Evolutionary conservation across 2,329 filamentous ascomycete genomes (phyloP).

Genomic region (Monosporascus ibericus): DNA sequence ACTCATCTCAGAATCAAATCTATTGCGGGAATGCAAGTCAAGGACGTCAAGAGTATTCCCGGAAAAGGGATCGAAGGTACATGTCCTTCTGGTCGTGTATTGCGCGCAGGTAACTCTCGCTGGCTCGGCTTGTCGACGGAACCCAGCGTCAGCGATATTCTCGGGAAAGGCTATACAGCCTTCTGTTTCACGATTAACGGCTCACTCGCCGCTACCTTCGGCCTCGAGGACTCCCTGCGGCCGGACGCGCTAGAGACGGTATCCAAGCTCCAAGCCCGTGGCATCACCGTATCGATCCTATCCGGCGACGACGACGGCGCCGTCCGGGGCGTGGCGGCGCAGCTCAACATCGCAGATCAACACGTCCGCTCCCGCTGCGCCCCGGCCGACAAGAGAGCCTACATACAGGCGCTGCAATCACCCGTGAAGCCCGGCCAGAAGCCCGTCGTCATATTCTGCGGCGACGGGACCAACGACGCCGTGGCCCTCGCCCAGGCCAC

Average conservation of each 20-base stretch:
- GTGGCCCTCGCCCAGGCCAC: slow-evolving; percentile 64
- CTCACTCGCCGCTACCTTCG: slow-evolving; percentile 33
- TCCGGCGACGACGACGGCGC: slow-evolving; percentile 49
- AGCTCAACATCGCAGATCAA: slow-evolving; percentile 32
- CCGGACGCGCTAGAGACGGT: slow-evolving; percentile 33
- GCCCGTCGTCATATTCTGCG: slow-evolving; percentile 58
- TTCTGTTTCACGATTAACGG: slow-evolving; percentile 41
- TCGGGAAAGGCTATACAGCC: slow-evolving; percentile 32
- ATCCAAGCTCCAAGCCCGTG: slow-evolving; percentile 27
- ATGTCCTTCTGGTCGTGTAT: slow-evolving; percentile 7
- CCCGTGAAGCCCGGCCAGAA: slow-evolving; percentile 1
- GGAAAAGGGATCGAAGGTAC: slow-evolving; percentile 41
- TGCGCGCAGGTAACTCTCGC: slow-evolving; percentile 44
- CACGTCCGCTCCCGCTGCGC: slow-evolving; percentile 37
- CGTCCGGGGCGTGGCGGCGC: slow-evolving; percentile 33
- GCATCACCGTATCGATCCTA: slow-evolving; percentile 40
- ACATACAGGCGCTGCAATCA: slow-evolving; percentile 31
- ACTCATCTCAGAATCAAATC: slow-evolving; percentile 21
- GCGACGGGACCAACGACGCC: slow-evolving; percentile 77
- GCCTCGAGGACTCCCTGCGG: slow-evolving; percentile 41
- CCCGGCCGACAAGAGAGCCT: slow-evolving; percentile 40
- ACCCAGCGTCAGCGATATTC: slow-evolving; percentile 26
- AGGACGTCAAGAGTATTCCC: slow-evolving; percentile 31
- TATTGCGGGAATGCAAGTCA: slow-evolving; percentile 14
- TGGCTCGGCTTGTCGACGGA: slow-evolving; percentile 36